Base-by-base conservation (phyloP, 441 rosid species). In the Erysimum cheiri region DNA sequence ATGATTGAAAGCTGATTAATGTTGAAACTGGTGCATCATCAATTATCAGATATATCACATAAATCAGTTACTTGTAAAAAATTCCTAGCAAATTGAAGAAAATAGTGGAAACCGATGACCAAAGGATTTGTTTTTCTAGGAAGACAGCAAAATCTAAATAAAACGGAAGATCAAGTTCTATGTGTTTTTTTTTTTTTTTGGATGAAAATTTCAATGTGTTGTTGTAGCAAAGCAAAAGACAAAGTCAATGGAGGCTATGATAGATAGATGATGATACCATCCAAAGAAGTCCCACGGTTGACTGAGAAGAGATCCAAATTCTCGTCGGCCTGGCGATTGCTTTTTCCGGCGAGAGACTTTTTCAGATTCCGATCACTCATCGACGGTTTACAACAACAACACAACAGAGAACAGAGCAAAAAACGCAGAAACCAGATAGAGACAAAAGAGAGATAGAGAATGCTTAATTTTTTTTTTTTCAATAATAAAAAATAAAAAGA, bases 361-460 rank as follows among this genome's bases (percentile, higher is more conserved):
- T 55, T 74, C 40, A 69, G 33, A 48, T 32, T 62, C 54, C 78
- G 78, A 74, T 69, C 64, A 31, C 13, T 74, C 78, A 74, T 74
- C 74, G 74, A 1, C 64, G 41, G 64, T 67, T 67, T 47, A 15
- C 7, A 46, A 72, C 44, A 54, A 47, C 33, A 26, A 12, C 67
- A 49, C 31, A 31, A 39, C 24, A 44, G 29, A 48, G n/a, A 41
- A 24, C 2, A 40, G 24, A 26, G 12, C 24, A 22, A 13, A 1
- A 17, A 11, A 43, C 53, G 54, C 52, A 36, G 53, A 68, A 29
- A 24, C 52, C 39, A 52, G 72, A 66, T 33, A 12, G 31, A 67
- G 63, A 60, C 28, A 73, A 9, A 53, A 43, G 4, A 40, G 52
- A 66, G 40, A 65, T 5, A 33, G 15, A 57, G 62, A 73, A 67